Evolutionary conservation across 306 rosid genomes (phyloP), one percentile per base, ranked within the genome.

Genomic region (Herpetospermum pedunculosum): DNA sequence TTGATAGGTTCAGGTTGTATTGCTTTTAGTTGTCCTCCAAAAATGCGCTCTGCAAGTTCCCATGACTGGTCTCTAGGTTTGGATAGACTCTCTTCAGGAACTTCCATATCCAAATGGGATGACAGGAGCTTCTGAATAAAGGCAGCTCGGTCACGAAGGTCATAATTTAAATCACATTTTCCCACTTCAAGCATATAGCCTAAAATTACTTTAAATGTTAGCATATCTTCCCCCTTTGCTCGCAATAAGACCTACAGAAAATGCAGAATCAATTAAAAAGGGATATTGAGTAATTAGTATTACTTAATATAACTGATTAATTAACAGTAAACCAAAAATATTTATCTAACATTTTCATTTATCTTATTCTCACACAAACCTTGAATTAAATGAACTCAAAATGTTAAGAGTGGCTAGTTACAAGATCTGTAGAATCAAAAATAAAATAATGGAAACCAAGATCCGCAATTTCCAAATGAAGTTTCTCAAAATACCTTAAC

Each of bases 61-160:
- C 23, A 14, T 35, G 87, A 81, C 60, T 43, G 83, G 55, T 85
- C 96, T 59, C 73, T 75, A 73, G 77, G 77, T 80, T 76, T 76
- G 37, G 81, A 54, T 63, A 19, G 76, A 46, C 29, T 84, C 76
- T 77, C 86, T 77, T 80, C 76, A 53, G 41, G 48, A 76, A 25
- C 82, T 46, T 77, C 92, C 76, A 81, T 80, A 49, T 81, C 88
- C 77, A 88, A 58, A 87, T 83, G 64, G 68, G 79, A 76, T 30
- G 89, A 76, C 72, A 89, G 68, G 75, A 91, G 83, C 72, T 84
- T 91, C 72, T 82, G 83, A 50, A 91, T 64, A 71, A 91, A 80
- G 81, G 86, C 83, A 70, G 96, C 88, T 28, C 92, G 95, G 79
- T 95, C 99, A 78, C 97, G 96, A 40, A 91, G 81, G 78, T 95